These are phyloP conservation scores for Vararia minispora DNA, from an alignment of 768 basidiomycete species.

Conservation along the genomic window DNA sequence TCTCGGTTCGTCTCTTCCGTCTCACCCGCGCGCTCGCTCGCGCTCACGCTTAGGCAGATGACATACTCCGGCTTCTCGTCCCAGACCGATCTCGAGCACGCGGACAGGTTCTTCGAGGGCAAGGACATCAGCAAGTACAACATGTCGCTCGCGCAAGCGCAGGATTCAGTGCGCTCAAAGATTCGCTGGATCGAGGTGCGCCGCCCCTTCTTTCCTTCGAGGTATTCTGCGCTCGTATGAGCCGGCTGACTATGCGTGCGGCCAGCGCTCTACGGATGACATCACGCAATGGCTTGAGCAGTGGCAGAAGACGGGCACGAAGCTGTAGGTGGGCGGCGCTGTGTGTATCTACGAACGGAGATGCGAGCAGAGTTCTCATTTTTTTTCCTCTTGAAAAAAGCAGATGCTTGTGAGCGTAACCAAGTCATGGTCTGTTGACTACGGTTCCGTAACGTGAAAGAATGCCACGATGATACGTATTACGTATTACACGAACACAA, in stretches of 20 bases:
- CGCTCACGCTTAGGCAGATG: not conserved
- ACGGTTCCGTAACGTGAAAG: too few species aligned
- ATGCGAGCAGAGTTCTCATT: too few species aligned
- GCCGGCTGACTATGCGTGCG: not conserved
- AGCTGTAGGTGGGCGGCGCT: not conserved
- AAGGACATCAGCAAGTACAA: slow-evolving; percentile 12
- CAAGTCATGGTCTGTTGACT: too few species aligned
- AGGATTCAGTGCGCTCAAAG: slow-evolving; percentile 11
- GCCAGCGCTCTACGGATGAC: slow-evolving; percentile 11
- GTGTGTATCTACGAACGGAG: too few species aligned
- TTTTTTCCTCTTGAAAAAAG: too few species aligned
- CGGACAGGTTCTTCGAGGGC: slow-evolving; percentile 12
- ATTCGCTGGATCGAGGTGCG: slow-evolving; percentile 8
- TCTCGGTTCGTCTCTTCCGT: slow-evolving; percentile 1
- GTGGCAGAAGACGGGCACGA: slow-evolving; percentile 5
- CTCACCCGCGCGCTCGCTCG: not conserved
- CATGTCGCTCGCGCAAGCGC: slow-evolving; percentile 9
- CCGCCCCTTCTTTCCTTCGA: not conserved
- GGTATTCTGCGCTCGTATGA: not conserved
- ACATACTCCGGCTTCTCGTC: slow-evolving; percentile 3
- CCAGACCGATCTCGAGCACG: slow-evolving; percentile 6
- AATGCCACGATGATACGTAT: too few species aligned
- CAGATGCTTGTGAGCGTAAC: too few species aligned
- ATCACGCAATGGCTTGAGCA: slow-evolving; percentile 9
- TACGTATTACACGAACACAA: too few species aligned